Evolutionary conservation across 306 rosid genomes (phyloP).

Genomic region (Amphicarpaea edgeworthii): DNA sequence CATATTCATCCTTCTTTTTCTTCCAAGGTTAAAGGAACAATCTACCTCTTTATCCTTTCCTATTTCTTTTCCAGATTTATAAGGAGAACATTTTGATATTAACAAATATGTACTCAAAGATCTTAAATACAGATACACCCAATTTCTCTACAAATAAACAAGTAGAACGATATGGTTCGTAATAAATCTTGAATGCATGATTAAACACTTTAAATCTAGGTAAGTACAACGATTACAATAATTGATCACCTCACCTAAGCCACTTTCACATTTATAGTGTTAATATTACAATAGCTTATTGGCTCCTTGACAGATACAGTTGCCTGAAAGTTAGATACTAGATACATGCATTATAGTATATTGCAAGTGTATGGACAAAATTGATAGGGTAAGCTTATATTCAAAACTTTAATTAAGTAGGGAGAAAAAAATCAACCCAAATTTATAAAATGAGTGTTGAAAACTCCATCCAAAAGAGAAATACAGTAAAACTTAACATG

Average conservation of each 20-base stretch:
- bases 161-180: not conserved
- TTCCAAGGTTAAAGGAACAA: constrained; percentile 42
- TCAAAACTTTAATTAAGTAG: not conserved
- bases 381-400: not conserved
- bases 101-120: not conserved
- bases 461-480: not conserved
- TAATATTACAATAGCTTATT: no score
- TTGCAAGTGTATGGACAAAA: not conserved
- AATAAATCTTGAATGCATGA: not conserved
- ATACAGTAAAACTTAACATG: not conserved
- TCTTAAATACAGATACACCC: not conserved
- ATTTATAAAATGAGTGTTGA: not conserved
- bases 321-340: not conserved
- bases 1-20: constrained; percentile 1
- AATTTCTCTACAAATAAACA: not conserved
- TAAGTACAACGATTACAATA: not conserved
- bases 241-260: constrained; percentile 5
- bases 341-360: not conserved
- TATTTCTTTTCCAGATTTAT: not conserved
- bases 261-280: no score
- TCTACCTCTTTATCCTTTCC: not conserved
- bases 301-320: not conserved
- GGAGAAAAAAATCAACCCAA: not conserved
- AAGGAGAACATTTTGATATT: not conserved
- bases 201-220: not conserved